These are phyloP conservation scores for Blastocladiella emersonii DNA, from an alignment of 371 early-diverging fungal species.

Conservation along the genomic window DNA sequence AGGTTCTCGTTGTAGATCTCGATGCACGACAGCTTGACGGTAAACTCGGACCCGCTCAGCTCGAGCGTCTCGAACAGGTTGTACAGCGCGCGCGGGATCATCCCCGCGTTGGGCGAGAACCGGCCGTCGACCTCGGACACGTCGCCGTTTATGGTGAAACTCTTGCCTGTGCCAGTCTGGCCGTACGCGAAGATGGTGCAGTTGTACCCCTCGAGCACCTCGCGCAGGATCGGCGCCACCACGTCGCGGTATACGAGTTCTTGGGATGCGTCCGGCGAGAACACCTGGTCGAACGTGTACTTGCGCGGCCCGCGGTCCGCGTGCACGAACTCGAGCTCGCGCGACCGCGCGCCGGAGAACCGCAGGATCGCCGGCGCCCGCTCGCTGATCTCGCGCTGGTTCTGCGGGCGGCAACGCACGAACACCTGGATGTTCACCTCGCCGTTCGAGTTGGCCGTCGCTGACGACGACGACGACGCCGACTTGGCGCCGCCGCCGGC, in stretches of 20 bases:
- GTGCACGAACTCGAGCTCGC: background rate
- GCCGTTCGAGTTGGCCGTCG: no score
- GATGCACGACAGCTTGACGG: slow-evolving; percentile 13
- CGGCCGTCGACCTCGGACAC: no score
- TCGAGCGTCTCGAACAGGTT: slow-evolving; percentile 22
- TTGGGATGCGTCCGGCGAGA: slow-evolving; percentile 73
- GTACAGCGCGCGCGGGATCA: slow-evolving; percentile 10
- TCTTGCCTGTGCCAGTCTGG: no score
- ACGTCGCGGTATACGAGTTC: slow-evolving; percentile 63
- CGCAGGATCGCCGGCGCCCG: background rate
- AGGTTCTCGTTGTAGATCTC: slow-evolving; percentile 42
- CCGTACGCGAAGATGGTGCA: no score
- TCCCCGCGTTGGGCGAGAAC: no score
- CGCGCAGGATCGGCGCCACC: slow-evolving; percentile 66
- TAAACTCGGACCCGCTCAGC: background rate
- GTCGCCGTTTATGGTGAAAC: no score
- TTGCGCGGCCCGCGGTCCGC: slow-evolving; percentile 7
- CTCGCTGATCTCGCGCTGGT: background rate
- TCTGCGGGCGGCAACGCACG: no score
- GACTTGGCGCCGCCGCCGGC: no score
- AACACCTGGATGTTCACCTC: no score
- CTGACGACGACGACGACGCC: no score
- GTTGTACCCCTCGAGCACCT: no score
- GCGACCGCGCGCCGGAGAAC: background rate
- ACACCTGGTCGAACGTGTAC: slow-evolving; percentile 85